Evolutionary conservation across 208 protist genomes (phyloP), one percentile per base, ranked within the genome.

Genomic region (Balamuthia mandrillaris): DNA sequence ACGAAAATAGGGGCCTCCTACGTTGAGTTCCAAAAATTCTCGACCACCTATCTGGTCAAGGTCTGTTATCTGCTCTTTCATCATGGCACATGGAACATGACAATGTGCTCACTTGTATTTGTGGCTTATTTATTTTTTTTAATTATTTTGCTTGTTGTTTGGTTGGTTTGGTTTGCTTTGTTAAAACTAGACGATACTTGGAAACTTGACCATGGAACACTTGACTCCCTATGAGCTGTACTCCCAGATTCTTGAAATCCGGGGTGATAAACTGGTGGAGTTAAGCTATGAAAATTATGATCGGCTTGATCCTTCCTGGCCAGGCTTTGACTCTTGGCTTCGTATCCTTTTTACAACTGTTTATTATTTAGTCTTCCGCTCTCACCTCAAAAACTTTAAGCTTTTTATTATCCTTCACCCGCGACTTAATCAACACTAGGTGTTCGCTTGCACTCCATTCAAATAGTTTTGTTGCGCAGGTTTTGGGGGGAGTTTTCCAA

Each of bases 301-400:
- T 29, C 6, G 51, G 31, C 45, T 54, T n/a, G 75, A 82, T 3
- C 9, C 29, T n/a, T 29, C 60, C 21, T 82, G 60, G 37, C 75
- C 75, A 27, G 75, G 75, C 75, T 82, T 35, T 31, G 75, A 82
- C 41, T 82, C 75, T 4, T 39, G 60, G 52, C 60, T 82, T 65
- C 75, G 49, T 82, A 82, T 82, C 75, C 75, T 82, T 44, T 82
- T 39, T n/a, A n/a, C n/a, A n/a, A n/a, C n/a, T n/a, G n/a, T n/a
- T n/a, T n/a, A n/a, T n/a, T n/a, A n/a, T n/a, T n/a, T n/a, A n/a
- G n/a, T n/a, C n/a, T n/a, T n/a, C 21, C 7, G 21, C 21, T 3
- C 14, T 4, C 14, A 16, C 31, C 14, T 3, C 52, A 31, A 4
- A 44, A 75, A 24, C 39, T 54, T 14, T 18, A 21, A 54, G 21